Evolutionary conservation across 345 rosid genomes (phyloP), one percentile per base, ranked within the genome.

Genomic region (Punica granatum): DNA sequence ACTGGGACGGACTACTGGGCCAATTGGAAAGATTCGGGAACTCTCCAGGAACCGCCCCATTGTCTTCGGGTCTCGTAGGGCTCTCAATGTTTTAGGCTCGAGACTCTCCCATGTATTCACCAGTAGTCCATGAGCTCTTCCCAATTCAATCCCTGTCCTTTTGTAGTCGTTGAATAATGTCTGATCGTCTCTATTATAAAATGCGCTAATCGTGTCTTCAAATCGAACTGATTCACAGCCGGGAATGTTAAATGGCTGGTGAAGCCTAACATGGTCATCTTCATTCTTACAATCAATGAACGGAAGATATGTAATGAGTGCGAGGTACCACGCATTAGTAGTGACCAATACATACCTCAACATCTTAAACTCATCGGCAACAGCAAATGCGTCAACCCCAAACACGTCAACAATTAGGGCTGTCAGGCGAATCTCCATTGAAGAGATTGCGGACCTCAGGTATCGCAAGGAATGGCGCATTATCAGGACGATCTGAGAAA

Each of bases 51-150:
- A 60, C 42, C 35, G 26, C 4, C 72, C 76, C 56, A 77, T 36
- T 19, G 31, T 26, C 34, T 67, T 41, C 7, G 35, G 11, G 36
- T 75, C 75, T 32, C 67, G 37, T 4, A 78, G 61, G 25, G 87
- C 80, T n/a, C 25, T 28, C 42, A 81, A 31, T 0, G 86, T 79
- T 30, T 9, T 12, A 10, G 74, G 66, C 79, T 88, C 90, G 18
- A 88, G 71, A 48, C 33, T 68, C 4, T 75, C 67, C 84, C 89
- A 84, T 0, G 92, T 74, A 64, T 88, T 88, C 32, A 86, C 73
- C 75, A 88, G 74, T 39, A 88, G 74, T 19, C 88, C 88, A 49
- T 84, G 78, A 0, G 72, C 79, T 12, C 67, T 69, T 1, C 76
- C 36, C 26, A 82, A 74, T 56, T 67, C 79, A 8, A 39, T 15